These are phyloP conservation scores for Boletus sp. DNA, from an alignment of 768 basidiomycete genomes.

Conservation along the genomic window DNA sequence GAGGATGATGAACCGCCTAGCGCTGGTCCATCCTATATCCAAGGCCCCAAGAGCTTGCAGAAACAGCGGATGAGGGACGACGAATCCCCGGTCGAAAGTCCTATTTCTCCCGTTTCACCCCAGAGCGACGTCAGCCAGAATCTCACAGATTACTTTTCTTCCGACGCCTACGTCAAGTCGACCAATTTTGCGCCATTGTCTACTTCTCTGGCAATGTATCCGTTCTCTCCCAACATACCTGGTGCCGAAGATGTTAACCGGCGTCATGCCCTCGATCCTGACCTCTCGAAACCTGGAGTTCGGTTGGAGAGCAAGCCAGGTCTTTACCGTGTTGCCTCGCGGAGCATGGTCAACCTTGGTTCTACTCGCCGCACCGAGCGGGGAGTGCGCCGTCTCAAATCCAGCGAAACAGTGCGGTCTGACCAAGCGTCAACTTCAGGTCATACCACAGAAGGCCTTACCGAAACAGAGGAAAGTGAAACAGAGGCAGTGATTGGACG, in stretches of 20 bases:
- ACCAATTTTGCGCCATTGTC: conserved; percentile 3
- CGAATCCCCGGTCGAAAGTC: background rate
- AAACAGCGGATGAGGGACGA: conserved; percentile 10
- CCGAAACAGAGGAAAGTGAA: conserved; percentile 21
- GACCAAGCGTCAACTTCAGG: conserved; percentile 14
- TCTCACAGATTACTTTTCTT: conserved; percentile 1
- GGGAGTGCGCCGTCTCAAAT: conserved; percentile 16
- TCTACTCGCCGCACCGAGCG: conserved; percentile 31
- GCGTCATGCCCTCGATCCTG: conserved; percentile 1
- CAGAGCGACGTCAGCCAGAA: background rate
- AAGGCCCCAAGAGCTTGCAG: conserved; percentile 7
- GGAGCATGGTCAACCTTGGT: conserved; percentile 60
- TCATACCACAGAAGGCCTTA: conserved; percentile 6
- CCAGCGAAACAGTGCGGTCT: conserved; percentile 13
- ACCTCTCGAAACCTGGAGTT: conserved; percentile 3
- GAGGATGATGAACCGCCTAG: conserved; percentile 31
- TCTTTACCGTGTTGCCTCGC: conserved; percentile 59
- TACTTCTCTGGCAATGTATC: conserved; percentile 9
- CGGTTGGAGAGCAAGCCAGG: conserved; percentile 34
- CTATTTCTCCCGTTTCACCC: conserved; percentile 2
- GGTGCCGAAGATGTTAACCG: background rate
- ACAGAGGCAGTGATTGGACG: conserved; percentile 35
- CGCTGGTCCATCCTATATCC: conserved; percentile 15
- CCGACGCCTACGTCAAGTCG: conserved; percentile 9
- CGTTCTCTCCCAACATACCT: conserved; percentile 20